Evolutionary conservation across 2,329 filamentous ascomycete species (phyloP), one percentile per base, ranked within the genome.

Genomic region (Pseudocercospora fijiensis): DNA sequence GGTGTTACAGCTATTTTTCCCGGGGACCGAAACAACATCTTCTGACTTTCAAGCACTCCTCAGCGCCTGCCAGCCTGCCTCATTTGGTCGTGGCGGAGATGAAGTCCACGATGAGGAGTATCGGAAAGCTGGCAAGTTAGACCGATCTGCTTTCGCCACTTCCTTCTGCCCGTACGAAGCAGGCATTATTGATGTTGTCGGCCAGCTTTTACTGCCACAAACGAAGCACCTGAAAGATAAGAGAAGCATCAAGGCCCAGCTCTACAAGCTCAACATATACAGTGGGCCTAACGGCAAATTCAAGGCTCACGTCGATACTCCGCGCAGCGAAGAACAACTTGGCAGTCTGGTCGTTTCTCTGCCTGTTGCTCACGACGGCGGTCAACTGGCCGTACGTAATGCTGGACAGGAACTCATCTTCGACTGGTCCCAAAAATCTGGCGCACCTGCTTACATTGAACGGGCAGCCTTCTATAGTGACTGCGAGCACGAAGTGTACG

Each of bases 401-500:
- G 66, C 71, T 0, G 78, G 73, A 1, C 65, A 77, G 0, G 68
- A 70, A 1, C 69, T 77, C 1, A 65, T 64, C 0, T 83, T 80
- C 62, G 79, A 83, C 73, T 84, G 79, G 81, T 69, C 72, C 7
- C 20, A 16, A 24, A 5, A n/a, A 10, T 27, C 24, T 10, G 24
- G 20, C 22, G 24, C 5, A 9, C 41, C 22, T 78, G 56, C 28
- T 30, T 30, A 8, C 28, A 30, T 30, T 8, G 68, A 76, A 22
- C 85, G 83, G 83, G 80, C 81, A 0, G 83, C 83, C 0, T 85
- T 85, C 73, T 83, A 83, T 68, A 77, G 78, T 60, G 81, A 84
- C 69, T 84, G 81, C 66, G 79, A 84, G 63, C 83, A 85, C 58
- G 81, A 85, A 65, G 79, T 85, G 1, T 68, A 79, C 0, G 77